phyloP scores from a whole-genome alignment of 148 eudicot species.

The Rhododendron kiyosumense region DNA sequence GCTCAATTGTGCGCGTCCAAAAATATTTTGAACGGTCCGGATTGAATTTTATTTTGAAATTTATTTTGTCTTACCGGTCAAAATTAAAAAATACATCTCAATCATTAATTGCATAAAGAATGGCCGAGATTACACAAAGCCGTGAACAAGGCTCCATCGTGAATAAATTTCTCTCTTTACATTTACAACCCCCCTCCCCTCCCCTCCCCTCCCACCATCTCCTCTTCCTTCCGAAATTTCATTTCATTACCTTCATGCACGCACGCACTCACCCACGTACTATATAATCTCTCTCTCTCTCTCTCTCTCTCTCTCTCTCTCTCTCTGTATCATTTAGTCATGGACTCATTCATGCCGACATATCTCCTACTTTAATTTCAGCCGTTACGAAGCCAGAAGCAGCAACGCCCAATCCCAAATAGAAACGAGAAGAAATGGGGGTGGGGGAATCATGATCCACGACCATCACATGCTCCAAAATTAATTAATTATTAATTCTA shows the following conservation, averaged over 20 bases:
- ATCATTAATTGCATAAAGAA: too few relatives aligned
- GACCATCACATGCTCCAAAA: not conserved
- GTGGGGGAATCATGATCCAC: not conserved
- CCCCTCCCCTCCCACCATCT: not conserved
- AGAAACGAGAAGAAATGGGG: not conserved
- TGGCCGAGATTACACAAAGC: accelerated
- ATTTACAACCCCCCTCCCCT: not conserved
- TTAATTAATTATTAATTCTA: too few relatives aligned
- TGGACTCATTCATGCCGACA: conserved; percentile 7
- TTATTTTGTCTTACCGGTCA: too few relatives aligned
- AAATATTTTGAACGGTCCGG: too few relatives aligned
- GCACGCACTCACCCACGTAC: not conserved
- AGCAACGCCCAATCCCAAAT: not conserved
- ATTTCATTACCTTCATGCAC: conserved; percentile 5
- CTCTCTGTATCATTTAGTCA: not conserved
- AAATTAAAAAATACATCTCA: too few relatives aligned
- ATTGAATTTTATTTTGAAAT: too few relatives aligned
- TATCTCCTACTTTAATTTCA: not conserved
- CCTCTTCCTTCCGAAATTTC: not conserved
- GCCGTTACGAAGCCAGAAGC: conserved; percentile 11
- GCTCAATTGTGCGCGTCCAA: too few relatives aligned
- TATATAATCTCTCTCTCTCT: not conserved
- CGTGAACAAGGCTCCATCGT: too few relatives aligned
- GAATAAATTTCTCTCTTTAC: not conserved
- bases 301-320: not conserved